Base-by-base conservation (phyloP, 2,329 filamentous ascomycete genomes). In the Dactylellina leptospora region DNA sequence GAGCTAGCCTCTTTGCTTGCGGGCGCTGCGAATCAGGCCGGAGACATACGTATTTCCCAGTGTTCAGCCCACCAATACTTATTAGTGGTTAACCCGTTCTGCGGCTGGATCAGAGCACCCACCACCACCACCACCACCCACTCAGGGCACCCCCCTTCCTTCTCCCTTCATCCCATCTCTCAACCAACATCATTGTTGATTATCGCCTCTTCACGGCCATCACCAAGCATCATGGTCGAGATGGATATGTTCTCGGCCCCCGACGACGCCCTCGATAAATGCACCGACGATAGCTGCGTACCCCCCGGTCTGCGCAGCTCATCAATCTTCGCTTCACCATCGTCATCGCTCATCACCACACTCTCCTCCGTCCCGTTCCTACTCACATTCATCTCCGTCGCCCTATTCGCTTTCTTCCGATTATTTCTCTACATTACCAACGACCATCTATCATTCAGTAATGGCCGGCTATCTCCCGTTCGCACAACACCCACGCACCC, bases 271-370 rank as follows among this genome's bases (percentile, higher is more conserved):
- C 42, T 55, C 33, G 66, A 71, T 22, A 27, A 71, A 28, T 71
- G 66, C 28, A 71, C 66, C 25, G 66, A 71, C 28, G 66, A 71
- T 23, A 63, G 50, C 51, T 71, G 66, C 45, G 38, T 63, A 50
- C 58, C 66, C 3, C 66, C 66, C 33, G 42, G 45, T 5, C 44
- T 63, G 3, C 60, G 60, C 4, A 25, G n/a, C 22, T 5, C 38
- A 11, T 13, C 36, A 23, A 23, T 23, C 20, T 62, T 53, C 23
- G 36, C 25, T 11, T 44, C 38, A 33, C 54, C 36, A 3, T n/a
- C 64, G 27, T 62, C 64, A 3, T 70, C 58, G 1, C 42, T 71
- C 1, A 38, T 71, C 18, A 63, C 44, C 36, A 45, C 44, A 23
- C 20, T 63, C 20, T 58, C 66, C 1, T 71, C 66, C 33, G 66